Percentiles rank a stretch among this genome's conserved stretches.
These are phyloP conservation scores for Exophiala phaeomuriformis DNA, from an alignment of 2,329 filamentous ascomycete species.

Conservation along the genomic window DNA sequence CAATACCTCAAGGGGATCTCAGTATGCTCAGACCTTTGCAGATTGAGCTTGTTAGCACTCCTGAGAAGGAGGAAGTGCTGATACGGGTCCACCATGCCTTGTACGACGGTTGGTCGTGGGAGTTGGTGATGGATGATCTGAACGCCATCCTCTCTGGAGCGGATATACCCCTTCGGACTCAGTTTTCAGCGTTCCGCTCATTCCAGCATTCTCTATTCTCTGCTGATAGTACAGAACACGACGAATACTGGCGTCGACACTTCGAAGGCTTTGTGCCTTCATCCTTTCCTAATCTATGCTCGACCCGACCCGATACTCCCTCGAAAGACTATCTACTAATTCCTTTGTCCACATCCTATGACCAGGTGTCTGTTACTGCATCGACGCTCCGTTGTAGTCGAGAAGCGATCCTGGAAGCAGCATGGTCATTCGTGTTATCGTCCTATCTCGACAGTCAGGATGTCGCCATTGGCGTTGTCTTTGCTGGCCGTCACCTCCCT, in stretches of 20 bases:
- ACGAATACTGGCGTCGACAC: slow-evolving; percentile 60
- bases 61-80: slow-evolving; percentile 30
- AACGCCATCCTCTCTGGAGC: slow-evolving; percentile 41
- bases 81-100: slow-evolving; percentile 71
- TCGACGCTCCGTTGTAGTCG: slow-evolving; percentile 47
- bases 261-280: slow-evolving; percentile 52
- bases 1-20: slow-evolving; percentile 32
- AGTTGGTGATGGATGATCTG: slow-evolving; percentile 65
- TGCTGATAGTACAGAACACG: neutral
- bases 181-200: slow-evolving; percentile 54
- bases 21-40: slow-evolving; percentile 53
- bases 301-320: neutral
- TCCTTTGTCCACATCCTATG: slow-evolving; percentile 30
- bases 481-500: slow-evolving; percentile 71
- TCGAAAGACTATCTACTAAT: slow-evolving; percentile 16
- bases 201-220: slow-evolving; percentile 35
- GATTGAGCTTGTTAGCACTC: slow-evolving; percentile 32
- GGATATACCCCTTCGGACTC: slow-evolving; percentile 40
- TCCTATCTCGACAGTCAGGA: slow-evolving; percentile 59
- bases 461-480: slow-evolving; percentile 68
- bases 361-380: slow-evolving; percentile 34
- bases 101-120: slow-evolving; percentile 91
- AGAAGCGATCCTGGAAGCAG: slow-evolving; percentile 70
- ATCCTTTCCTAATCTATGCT: slow-evolving; percentile 43
- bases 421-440: slow-evolving; percentile 58